Percentiles rank a stretch among this genome's conserved stretches.
Evolutionary conservation across 331 rosid species (phyloP).

Genomic region (Rhamnella rubrinervis): DNA sequence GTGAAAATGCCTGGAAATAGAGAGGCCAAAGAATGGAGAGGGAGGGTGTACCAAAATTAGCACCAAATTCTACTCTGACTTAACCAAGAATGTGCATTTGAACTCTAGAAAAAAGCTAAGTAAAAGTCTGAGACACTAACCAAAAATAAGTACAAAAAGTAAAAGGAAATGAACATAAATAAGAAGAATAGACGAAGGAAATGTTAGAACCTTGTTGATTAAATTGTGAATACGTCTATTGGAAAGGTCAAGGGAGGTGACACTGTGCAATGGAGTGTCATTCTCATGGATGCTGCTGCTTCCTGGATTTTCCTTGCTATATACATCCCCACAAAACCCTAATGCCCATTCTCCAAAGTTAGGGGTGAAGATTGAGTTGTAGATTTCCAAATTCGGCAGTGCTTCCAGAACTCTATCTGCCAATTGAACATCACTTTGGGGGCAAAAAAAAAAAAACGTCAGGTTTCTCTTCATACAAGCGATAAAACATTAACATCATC

Average conservation of each 20-base stretch:
- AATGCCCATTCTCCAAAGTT: constrained; percentile 80
- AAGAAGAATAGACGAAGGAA: constrained; percentile 11
- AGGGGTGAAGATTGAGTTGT: constrained; percentile 64
- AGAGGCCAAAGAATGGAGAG: not conserved
- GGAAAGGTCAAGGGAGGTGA: constrained; percentile 77
- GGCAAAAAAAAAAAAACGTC: constrained; percentile 11
- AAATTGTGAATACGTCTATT: constrained; percentile 66
- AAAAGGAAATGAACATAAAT: not conserved
- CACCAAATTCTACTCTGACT: not conserved
- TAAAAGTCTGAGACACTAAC: not conserved
- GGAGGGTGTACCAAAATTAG: constrained; percentile 1
- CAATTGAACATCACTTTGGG: constrained; percentile 43
- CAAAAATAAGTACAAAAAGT: not conserved
- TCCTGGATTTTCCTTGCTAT: constrained; percentile 69
- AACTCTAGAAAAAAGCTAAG: not conserved
- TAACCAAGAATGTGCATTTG: not conserved
- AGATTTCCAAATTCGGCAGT: constrained; percentile 66
- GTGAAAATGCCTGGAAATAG: constrained; percentile 63
- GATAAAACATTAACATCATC: not conserved
- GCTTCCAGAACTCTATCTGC: constrained; percentile 43
- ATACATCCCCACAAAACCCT: constrained; percentile 84
- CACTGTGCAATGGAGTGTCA: constrained; percentile 39
- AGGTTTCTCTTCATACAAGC: constrained; percentile 5
- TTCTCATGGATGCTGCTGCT: constrained; percentile 34
- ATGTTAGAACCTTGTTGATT: constrained; percentile 49